Evolutionary conservation across 345 rosid genomes (phyloP).

Genomic region (Eucalyptus coolabah): DNA sequence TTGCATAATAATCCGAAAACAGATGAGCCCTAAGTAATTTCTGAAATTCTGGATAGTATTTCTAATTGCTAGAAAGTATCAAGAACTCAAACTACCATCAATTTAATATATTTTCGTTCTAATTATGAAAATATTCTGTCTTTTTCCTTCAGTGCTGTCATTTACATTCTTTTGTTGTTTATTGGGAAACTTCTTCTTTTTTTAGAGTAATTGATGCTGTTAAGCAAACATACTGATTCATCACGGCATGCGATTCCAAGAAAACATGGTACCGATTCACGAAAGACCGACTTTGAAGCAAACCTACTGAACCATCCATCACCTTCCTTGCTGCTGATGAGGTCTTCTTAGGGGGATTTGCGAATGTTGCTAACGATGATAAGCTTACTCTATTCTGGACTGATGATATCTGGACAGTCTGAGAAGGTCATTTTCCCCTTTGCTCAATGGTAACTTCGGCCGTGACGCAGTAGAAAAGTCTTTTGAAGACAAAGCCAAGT

Average conservation of each 20-base stretch:
- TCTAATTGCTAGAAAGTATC: not conserved
- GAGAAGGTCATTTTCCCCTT: not conserved
- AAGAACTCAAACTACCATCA: no score
- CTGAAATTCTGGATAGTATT: not conserved
- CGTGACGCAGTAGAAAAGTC: not conserved
- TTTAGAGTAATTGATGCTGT: no score
- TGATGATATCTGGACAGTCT: not conserved
- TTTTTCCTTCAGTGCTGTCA: no score
- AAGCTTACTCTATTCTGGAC: not conserved
- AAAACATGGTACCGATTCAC: no score
- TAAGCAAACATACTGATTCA: no score
- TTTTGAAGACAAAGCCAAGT: not conserved
- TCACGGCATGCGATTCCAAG: no score
- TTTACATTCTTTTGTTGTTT: no score
- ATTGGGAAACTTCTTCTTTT: no score
- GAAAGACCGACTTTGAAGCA: no score
- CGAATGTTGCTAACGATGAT: not conserved
- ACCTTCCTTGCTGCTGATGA: not conserved
- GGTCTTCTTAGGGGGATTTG: not conserved
- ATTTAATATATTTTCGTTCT: no score
- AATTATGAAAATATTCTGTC: no score
- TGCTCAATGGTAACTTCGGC: not conserved
- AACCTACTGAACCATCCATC: not conserved
- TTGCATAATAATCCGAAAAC: not conserved
- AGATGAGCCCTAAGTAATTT: not conserved